Evolutionary conservation across 306 rosid species (phyloP).

Genomic region (Datisca glomerata): DNA sequence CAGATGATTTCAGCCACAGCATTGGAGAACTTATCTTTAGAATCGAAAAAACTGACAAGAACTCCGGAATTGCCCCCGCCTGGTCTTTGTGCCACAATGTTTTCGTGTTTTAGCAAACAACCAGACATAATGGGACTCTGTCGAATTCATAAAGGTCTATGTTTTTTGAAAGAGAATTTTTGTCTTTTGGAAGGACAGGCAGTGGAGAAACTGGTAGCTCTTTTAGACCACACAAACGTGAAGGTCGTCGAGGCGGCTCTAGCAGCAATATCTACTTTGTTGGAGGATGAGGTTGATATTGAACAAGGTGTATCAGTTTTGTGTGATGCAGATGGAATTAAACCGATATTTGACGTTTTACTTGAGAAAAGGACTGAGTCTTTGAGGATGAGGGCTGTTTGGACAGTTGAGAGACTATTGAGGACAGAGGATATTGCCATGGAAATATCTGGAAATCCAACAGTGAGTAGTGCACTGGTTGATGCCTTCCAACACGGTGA

Average conservation of each 20-base stretch:
- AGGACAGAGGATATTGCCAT: slow-evolving; percentile 69
- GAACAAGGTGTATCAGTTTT: slow-evolving; percentile 71
- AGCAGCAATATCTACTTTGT: slow-evolving; percentile 75
- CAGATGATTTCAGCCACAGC: slow-evolving; percentile 91
- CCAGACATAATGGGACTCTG: slow-evolving; percentile 64
- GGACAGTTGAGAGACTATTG: slow-evolving; percentile 86
- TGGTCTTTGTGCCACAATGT: slow-evolving; percentile 55
- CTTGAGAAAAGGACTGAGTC: slow-evolving; percentile 76
- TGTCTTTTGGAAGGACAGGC: slow-evolving; percentile 81
- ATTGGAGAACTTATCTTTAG: slow-evolving; percentile 75
- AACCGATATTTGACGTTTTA: slow-evolving; percentile 65
- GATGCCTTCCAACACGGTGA: slow-evolving; percentile 98
- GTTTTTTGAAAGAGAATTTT: slow-evolving; percentile 65
- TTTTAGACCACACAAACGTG: slow-evolving; percentile 85
- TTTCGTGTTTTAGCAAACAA: slow-evolving; percentile 50
- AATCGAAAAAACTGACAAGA: slow-evolving; percentile 58
- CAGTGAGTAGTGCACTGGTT: slow-evolving; percentile 84
- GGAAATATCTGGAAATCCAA: slow-evolving; percentile 75
- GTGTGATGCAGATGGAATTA: slow-evolving; percentile 59
- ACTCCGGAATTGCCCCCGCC: slow-evolving; percentile 54
- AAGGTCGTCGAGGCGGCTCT: slow-evolving; percentile 89
- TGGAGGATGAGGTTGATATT: slow-evolving; percentile 79
- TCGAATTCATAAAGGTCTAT: slow-evolving; percentile 70
- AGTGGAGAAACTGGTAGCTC: slow-evolving; percentile 68
- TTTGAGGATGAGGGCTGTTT: slow-evolving; percentile 80